These are phyloP conservation scores for Roridomyces roridus DNA, from an alignment of 768 basidiomycete species.

Conservation along the genomic window DNA sequence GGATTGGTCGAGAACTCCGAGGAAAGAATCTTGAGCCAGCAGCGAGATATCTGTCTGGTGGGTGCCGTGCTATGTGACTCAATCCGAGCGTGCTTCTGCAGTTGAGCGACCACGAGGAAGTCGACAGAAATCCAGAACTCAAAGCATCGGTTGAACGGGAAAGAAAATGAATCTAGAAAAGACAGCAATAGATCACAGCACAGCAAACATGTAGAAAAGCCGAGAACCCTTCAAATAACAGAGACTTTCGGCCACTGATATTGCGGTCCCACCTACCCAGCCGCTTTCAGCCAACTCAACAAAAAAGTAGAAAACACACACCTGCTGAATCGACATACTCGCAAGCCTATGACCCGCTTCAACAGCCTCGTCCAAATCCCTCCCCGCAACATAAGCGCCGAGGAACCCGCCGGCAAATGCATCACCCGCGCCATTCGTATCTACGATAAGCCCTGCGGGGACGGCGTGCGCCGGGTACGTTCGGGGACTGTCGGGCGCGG, in stretches of 20 bases:
- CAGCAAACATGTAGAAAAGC: too few species aligned
- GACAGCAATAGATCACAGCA: too few species aligned
- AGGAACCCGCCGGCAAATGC: conserved; percentile 97
- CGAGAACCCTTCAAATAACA: conserved; percentile 43
- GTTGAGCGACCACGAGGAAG: too few species aligned
- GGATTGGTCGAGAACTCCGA: too few species aligned
- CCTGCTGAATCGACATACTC: conserved; percentile 83
- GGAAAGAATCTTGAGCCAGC: too few species aligned
- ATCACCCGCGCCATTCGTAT: conserved; percentile 98
- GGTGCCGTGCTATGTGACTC: too few species aligned
- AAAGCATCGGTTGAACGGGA: too few species aligned
- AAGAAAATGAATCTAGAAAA: too few species aligned
- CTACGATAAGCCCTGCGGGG: conserved; percentile 73
- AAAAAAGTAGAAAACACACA: conserved; percentile 34
- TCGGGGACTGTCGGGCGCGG: conserved; percentile 59
- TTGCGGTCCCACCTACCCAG: conserved; percentile 55
- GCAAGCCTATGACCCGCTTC: conserved; percentile 89
- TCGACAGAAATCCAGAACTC: too few species aligned
- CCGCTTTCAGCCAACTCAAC: too few species aligned
- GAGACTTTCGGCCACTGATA: conserved; percentile 59
- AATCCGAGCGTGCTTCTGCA: too few species aligned
- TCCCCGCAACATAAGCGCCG: conserved; percentile 83
- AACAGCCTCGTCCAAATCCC: conserved; percentile 76
- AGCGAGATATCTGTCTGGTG: too few species aligned
- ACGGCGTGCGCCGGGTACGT: conserved; percentile 65